These are phyloP conservation scores for Pilobolus umbonatus DNA, from an alignment of 192 early-diverging fungal genomes.

Conservation along the genomic window DNA sequence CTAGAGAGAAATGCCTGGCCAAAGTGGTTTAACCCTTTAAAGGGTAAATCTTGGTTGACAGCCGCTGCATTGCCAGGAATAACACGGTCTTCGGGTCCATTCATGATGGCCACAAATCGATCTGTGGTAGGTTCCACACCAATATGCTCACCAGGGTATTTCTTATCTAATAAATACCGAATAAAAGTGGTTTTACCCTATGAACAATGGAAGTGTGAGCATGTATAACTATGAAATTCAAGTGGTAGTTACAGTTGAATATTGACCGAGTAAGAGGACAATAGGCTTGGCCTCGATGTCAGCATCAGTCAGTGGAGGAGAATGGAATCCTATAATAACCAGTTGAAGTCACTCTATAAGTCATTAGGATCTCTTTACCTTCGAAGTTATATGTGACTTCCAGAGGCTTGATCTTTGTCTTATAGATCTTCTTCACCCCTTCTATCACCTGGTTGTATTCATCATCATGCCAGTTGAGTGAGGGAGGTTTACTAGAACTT, in stretches of 20 bases:
- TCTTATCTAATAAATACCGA: slow-evolving; percentile 65
- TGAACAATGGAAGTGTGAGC: neutral
- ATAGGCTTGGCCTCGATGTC: slow-evolving; percentile 87
- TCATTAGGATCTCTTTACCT: slow-evolving; percentile 35
- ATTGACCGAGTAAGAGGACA: slow-evolving; percentile 82
- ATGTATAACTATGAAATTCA: neutral
- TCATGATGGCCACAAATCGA: slow-evolving; percentile 82
- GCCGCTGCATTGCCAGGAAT: slow-evolving; percentile 88
- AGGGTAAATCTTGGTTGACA: slow-evolving; percentile 77
- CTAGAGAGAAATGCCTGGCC: slow-evolving; percentile 76
- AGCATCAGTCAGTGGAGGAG: slow-evolving; percentile 70
- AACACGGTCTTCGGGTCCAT: slow-evolving; percentile 63
- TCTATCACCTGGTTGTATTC: slow-evolving; percentile 55
- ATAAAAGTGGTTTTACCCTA: slow-evolving; percentile 85
- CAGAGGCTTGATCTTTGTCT: slow-evolving; percentile 64
- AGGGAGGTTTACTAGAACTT: neutral
- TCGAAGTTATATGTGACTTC: slow-evolving; percentile 69
- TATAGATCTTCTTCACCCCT: slow-evolving; percentile 61
- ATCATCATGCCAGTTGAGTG: slow-evolving; percentile 7
- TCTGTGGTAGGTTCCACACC: slow-evolving; percentile 88
- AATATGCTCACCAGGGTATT: slow-evolving; percentile 80
- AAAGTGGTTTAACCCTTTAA: slow-evolving; percentile 73
- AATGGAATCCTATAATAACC: slow-evolving; percentile 72
- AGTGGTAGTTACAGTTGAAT: slow-evolving; percentile 60
- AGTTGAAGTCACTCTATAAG: no score